A percentile compares a stretch with the other conserved stretches of the same genome.
Conservation (phyloP, 305 asterid genomes). For the Solanum hybrid region DNA sequence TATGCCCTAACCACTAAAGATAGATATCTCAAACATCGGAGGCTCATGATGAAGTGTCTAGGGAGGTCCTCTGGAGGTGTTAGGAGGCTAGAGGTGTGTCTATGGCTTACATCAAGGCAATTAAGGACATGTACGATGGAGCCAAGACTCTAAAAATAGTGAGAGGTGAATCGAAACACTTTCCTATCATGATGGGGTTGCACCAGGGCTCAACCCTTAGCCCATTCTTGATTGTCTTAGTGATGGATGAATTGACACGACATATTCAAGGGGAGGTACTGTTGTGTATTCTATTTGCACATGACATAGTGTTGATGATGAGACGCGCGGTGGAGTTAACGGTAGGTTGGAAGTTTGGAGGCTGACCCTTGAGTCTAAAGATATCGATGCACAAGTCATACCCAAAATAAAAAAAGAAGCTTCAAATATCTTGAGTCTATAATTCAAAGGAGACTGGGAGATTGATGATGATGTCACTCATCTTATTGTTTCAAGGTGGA, state of each 20-base stretch:
- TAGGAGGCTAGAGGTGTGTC: neutral
- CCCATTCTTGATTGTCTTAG: neutral
- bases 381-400: neutral
- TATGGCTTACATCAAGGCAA: neutral
- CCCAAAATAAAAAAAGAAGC: neutral
- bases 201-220: neutral
- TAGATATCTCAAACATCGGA: neutral
- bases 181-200: neutral
- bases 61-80: neutral
- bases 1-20: neutral
- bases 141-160: neutral
- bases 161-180: neutral
- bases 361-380: neutral
- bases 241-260: neutral
- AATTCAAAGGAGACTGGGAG: neutral
- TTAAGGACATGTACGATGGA: neutral
- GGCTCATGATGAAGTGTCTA: neutral
- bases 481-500: neutral
- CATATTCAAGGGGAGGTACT: neutral
- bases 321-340: neutral
- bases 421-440: neutral
- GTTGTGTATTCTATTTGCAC: neutral
- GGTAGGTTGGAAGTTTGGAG: neutral
- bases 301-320: neutral
- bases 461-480: neutral